A percentile compares a stretch with the other conserved stretches of the same genome.
Evolutionary conservation across 768 basidiomycete genomes (phyloP).

Genomic region (Suillus subaureus): DNA sequence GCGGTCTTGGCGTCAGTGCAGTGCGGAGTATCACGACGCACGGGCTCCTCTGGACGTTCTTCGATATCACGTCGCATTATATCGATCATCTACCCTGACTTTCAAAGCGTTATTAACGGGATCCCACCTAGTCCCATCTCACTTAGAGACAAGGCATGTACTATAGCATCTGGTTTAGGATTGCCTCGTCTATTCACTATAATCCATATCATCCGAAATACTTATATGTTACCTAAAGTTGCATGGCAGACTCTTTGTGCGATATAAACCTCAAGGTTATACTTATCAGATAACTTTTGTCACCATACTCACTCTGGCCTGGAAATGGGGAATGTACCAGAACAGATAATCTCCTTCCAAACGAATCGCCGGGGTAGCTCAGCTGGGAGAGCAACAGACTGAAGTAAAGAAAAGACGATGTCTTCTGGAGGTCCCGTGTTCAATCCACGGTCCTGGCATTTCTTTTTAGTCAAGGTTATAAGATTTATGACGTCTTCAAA

Average conservation of each 20-base stretch:
- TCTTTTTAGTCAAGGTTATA: background rate
- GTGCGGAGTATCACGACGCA: constrained; percentile 91
- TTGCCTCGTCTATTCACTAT: constrained; percentile 13
- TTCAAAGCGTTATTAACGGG: background rate
- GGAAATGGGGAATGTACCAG: background rate
- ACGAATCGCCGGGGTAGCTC: constrained; percentile 32
- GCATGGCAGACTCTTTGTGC: background rate
- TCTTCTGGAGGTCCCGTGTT: constrained; percentile 48
- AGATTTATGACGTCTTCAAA: background rate
- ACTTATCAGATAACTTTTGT: background rate
- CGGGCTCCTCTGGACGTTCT: constrained; percentile 91
- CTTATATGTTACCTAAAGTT: background rate
- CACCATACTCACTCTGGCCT: background rate
- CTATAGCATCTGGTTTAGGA: constrained; percentile 21
- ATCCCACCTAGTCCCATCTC: constrained; percentile 12
- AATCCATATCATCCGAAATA: constrained; percentile 3
- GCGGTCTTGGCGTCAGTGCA: constrained; percentile 93
- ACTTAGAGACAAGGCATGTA: constrained; percentile 27
- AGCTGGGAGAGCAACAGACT: constrained; percentile 43
- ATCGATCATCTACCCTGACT: constrained; percentile 61
- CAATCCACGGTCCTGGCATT: constrained; percentile 46
- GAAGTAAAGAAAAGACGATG: constrained; percentile 18
- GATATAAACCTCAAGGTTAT: background rate
- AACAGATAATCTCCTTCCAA: background rate
- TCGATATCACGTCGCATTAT: constrained; percentile 76